These are phyloP conservation scores for Ceratonia siliqua DNA, from an alignment of 306 rosid genomes.

Conservation along the genomic window DNA sequence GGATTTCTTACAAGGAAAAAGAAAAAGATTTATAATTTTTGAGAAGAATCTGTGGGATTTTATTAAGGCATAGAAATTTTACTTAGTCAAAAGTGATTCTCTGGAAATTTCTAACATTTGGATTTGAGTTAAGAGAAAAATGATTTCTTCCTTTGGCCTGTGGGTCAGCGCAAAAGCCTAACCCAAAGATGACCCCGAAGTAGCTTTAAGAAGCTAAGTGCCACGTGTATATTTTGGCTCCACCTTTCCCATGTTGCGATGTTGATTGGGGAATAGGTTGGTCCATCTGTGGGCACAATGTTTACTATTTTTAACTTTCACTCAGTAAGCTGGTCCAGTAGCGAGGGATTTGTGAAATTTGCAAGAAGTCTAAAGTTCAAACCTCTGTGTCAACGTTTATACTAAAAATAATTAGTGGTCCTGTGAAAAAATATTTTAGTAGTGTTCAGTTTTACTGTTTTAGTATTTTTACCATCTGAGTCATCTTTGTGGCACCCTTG, in stretches of 20 bases:
- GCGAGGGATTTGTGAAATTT: too few relatives aligned
- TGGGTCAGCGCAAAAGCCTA: neutral
- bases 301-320: too few relatives aligned
- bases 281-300: neutral
- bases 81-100: conserved; percentile 6
- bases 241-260: neutral
- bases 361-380: too few relatives aligned
- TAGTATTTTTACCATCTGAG: too few relatives aligned
- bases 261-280: conserved; percentile 3
- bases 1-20: neutral
- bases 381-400: too few relatives aligned
- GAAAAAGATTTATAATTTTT: neutral
- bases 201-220: neutral
- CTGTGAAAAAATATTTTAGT: too few relatives aligned
- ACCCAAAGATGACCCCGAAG: neutral
- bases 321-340: too few relatives aligned
- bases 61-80: neutral
- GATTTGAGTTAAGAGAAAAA: neutral
- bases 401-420: too few relatives aligned
- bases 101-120: neutral
- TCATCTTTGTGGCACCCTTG: too few relatives aligned
- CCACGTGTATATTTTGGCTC: conserved; percentile 23
- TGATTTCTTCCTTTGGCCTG: neutral
- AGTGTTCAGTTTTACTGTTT: too few relatives aligned
- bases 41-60: neutral